Conservation (phyloP, 331 rosid genomes). For the Quercus phellos region DNA sequence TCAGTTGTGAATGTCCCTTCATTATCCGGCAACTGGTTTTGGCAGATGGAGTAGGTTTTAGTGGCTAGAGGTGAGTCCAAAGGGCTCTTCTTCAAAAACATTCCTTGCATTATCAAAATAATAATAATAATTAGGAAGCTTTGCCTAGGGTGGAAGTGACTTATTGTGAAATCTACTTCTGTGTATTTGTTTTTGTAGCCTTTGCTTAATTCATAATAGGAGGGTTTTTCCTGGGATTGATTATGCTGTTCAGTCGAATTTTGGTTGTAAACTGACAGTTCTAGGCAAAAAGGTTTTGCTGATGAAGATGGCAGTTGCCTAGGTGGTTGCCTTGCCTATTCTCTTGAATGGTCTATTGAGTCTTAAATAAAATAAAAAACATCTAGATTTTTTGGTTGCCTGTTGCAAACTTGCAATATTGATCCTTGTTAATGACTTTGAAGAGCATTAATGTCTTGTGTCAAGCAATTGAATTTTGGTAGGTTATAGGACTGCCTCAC, state of each 20-base stretch:
- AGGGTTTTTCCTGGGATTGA: background rate
- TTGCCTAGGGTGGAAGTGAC: background rate
- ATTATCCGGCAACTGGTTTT: too few relatives aligned
- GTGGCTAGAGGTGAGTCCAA: too few relatives aligned
- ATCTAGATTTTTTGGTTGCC: background rate
- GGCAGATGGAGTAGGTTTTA: too few relatives aligned
- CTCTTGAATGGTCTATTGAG: background rate
- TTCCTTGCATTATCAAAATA: too few relatives aligned
- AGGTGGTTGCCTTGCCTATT: background rate
- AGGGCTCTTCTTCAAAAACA: too few relatives aligned
- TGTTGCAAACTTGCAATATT: background rate
- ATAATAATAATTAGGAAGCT: too few relatives aligned
- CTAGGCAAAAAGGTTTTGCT: background rate
- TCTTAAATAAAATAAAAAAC: background rate
- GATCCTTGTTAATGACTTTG: background rate
- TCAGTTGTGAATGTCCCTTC: too few relatives aligned
- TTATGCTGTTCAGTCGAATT: background rate
- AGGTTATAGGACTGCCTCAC: background rate
- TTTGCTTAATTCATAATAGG: background rate
- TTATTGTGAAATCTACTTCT: background rate
- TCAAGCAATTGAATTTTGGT: background rate
- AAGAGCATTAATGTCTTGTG: background rate
- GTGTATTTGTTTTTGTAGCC: too few relatives aligned
- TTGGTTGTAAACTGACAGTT: background rate
- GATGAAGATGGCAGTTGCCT: background rate